phyloP scores from a whole-genome alignment of 2,329 filamentous ascomycete genomes.

The Elsinoe batatas region DNA sequence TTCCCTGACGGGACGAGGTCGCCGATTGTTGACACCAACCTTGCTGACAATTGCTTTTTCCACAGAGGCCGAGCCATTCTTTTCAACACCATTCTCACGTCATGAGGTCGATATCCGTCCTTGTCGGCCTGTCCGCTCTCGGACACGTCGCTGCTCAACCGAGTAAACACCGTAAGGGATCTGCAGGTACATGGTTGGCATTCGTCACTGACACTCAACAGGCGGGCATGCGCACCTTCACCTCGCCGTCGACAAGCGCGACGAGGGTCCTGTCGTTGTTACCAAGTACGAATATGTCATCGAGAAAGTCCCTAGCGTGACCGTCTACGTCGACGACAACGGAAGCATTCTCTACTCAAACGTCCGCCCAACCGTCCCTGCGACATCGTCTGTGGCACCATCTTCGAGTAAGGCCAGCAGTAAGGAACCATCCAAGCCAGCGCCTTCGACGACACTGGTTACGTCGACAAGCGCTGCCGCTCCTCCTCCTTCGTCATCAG shows the following conservation, averaged over 20 bases:
- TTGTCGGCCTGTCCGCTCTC: conserved; percentile 15
- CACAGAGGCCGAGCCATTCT: conserved; percentile 8
- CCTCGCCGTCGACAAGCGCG: conserved; percentile 24
- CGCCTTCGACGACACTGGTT: neutral
- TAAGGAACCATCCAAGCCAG: neutral
- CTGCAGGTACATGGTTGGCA: conserved; percentile 1
- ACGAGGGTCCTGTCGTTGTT: conserved; percentile 20
- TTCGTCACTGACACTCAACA: conserved; percentile 7
- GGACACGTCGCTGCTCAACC: conserved; percentile 34
- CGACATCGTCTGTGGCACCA: conserved; percentile 14
- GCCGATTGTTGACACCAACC: neutral
- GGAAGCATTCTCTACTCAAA: conserved; percentile 40
- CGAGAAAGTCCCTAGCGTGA: conserved; percentile 38
- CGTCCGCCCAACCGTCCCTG: conserved; percentile 12
- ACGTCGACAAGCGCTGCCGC: conserved; percentile 10
- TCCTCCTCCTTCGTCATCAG: conserved; percentile 9
- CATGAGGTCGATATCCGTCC: conserved; percentile 10
- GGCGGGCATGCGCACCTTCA: conserved; percentile 29
- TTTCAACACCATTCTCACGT: conserved; percentile 6
- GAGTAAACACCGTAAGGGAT: conserved; percentile 16
- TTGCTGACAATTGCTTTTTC: neutral
- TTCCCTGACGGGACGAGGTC: neutral
- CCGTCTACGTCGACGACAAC: conserved; percentile 52
- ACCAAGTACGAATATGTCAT: conserved; percentile 30
- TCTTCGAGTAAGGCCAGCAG: conserved; percentile 14